Conservation (phyloP, 75 land plant species). For the Selaginella tamariscina region DNA sequence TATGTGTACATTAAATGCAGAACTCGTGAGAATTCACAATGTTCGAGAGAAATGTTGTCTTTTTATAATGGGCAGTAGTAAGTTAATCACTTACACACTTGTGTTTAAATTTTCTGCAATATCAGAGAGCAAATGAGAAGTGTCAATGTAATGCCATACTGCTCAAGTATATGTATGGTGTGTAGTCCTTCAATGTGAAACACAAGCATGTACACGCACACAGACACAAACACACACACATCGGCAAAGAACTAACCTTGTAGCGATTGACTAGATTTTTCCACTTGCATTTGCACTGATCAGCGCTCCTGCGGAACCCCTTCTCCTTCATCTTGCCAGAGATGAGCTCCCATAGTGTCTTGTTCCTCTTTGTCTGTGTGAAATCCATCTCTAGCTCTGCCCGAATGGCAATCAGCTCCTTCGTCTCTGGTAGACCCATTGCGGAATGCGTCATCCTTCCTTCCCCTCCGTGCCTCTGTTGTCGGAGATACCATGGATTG, state of each 20-base stretch:
- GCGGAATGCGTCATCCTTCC: background rate
- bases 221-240: too few relatives aligned
- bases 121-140: too few relatives aligned
- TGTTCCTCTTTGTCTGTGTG: slow-evolving; percentile 10
- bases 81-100: background rate
- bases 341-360: slow-evolving; percentile 14
- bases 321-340: slow-evolving; percentile 9
- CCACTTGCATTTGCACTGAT: slow-evolving; percentile 98
- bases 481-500: background rate
- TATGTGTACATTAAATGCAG: too few relatives aligned
- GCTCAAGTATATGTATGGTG: too few relatives aligned
- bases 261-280: slow-evolving; percentile 84
- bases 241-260: slow-evolving; percentile 46
- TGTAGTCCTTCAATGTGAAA: too few relatives aligned
- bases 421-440: slow-evolving; percentile 5
- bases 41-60: too few relatives aligned
- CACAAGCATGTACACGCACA: too few relatives aligned
- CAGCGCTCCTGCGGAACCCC: slow-evolving; percentile 43
- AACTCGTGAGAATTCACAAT: too few relatives aligned
- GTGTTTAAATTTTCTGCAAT: background rate
- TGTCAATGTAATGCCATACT: too few relatives aligned
- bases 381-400: slow-evolving; percentile 9
- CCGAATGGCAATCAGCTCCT: background rate
- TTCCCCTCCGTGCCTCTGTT: background rate
- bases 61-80: too few relatives aligned